Percentiles rank a stretch among this genome's conserved stretches.
phyloP scores from a whole-genome alignment of 768 basidiomycete genomes.

The Rhizopogon roseolus region DNA sequence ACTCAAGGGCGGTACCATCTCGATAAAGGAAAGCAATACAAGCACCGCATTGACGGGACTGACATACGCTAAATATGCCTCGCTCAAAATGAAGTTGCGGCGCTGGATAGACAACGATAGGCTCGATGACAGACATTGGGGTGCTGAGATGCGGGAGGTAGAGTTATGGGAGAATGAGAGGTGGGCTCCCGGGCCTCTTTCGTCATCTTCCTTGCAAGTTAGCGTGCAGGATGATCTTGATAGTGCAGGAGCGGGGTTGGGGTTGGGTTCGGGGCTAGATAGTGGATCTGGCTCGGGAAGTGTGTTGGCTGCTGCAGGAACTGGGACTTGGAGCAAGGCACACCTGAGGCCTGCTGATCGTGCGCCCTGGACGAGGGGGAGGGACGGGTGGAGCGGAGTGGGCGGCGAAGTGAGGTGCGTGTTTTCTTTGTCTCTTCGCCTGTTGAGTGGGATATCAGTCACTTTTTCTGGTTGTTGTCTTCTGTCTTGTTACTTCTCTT shows the following conservation, averaged over 20 bases:
- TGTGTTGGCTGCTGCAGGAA: neutral
- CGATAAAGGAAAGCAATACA: neutral
- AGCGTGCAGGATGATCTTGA: neutral
- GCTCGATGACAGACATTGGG: constrained; percentile 62
- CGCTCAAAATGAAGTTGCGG: constrained; percentile 12
- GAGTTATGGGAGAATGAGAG: constrained; percentile 84
- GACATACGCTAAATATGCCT: neutral
- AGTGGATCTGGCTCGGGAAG: neutral
- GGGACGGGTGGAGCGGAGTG: constrained; percentile 68
- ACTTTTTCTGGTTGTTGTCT: too few species aligned
- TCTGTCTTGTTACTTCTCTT: too few species aligned
- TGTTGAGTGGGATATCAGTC: too few species aligned
- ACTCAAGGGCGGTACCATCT: constrained; percentile 8
- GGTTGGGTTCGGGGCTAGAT: neutral
- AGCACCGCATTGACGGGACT: neutral
- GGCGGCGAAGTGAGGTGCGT: constrained; percentile 58
- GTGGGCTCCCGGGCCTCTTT: constrained; percentile 27
- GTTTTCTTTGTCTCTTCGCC: constrained; percentile 8
- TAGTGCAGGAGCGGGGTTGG: constrained; percentile 10
- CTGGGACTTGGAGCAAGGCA: constrained; percentile 32
- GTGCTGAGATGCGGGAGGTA: constrained; percentile 57
- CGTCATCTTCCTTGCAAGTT: neutral
- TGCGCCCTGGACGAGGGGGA: constrained; percentile 62
- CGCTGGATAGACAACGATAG: constrained; percentile 57
- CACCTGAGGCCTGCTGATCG: constrained; percentile 42